phyloP scores from a whole-genome alignment of 2,329 filamentous ascomycete genomes.

The Diaporthe caulivora region DNA sequence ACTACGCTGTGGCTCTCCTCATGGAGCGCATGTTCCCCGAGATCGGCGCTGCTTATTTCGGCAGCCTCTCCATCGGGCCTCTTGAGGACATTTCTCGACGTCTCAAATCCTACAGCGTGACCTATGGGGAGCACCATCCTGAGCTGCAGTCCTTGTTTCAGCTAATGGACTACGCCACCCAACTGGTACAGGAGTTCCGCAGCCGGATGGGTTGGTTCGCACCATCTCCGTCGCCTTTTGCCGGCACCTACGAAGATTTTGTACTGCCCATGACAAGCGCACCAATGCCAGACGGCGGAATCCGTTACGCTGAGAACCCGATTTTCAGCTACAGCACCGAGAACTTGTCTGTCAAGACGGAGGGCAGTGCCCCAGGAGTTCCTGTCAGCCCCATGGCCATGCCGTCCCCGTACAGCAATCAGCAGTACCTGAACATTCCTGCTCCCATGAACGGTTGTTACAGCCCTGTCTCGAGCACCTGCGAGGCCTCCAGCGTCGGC shows the following conservation, averaged over 20 bases:
- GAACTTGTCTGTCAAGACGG: conserved; percentile 68
- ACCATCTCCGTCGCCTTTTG: conserved; percentile 64
- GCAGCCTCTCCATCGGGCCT: conserved; percentile 81
- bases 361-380: conserved; percentile 59
- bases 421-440: conserved; percentile 73
- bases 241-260: conserved; percentile 46
- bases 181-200: conserved; percentile 77
- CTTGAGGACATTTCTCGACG: conserved; percentile 88
- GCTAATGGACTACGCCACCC: conserved; percentile 80
- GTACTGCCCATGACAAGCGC: conserved; percentile 55
- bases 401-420: conserved; percentile 66
- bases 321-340: conserved; percentile 75
- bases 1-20: conserved; percentile 89
- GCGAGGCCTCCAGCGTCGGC: conserved; percentile 46
- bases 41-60: conserved; percentile 89
- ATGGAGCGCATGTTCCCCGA: conserved; percentile 94
- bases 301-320: conserved; percentile 66
- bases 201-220: conserved; percentile 76
- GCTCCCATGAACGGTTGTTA: conserved; percentile 71
- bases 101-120: conserved; percentile 76
- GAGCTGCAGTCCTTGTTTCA: conserved; percentile 67
- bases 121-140: conserved; percentile 67
- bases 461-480: conserved; percentile 73
- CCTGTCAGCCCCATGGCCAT: conserved; percentile 68
- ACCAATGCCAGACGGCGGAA: conserved; percentile 48